Conservation (phyloP, 1,139 yeast genomes). For the Hemisphaericaspora subhashii region DNA sequence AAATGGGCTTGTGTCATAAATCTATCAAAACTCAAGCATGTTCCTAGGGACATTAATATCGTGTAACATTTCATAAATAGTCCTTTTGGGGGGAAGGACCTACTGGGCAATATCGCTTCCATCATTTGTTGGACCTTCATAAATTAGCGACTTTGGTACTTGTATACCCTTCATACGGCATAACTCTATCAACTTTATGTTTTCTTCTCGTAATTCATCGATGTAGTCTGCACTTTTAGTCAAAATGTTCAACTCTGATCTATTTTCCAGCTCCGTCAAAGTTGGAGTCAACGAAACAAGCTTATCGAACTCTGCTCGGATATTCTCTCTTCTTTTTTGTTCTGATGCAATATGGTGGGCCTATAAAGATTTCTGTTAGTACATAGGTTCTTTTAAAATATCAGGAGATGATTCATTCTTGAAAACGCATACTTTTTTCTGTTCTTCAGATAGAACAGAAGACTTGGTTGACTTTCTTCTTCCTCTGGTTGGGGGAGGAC, state of each 20-base stretch:
- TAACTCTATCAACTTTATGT: conserved; percentile 32
- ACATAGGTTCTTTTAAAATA: not conserved
- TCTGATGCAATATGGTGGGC: conserved; percentile 55
- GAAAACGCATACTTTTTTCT: conserved; percentile 44
- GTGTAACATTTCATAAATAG: not conserved
- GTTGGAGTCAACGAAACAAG: conserved; percentile 46
- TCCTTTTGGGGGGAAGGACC: not conserved
- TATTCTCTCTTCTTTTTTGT: conserved; percentile 48
- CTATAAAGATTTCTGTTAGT: conserved; percentile 21
- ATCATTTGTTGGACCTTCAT: conserved; percentile 36
- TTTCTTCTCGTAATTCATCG: conserved; percentile 42
- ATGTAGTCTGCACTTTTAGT: conserved; percentile 50
- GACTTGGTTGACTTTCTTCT: conserved; percentile 25
- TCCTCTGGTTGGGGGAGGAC: not conserved
- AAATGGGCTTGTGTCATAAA: not conserved
- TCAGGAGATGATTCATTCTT: not conserved
- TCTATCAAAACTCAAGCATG: not conserved
- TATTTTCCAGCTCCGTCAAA: conserved; percentile 41
- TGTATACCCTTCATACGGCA: conserved; percentile 38
- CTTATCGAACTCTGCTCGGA: conserved; percentile 47
- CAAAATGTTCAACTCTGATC: conserved; percentile 46
- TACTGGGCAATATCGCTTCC: conserved; percentile 17
- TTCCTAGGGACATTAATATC: not conserved
- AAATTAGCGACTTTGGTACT: conserved; percentile 38
- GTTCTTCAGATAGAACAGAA: conserved; percentile 42